phyloP scores from a whole-genome alignment of 2,329 filamentous ascomycete genomes.

The Talaromyces funiculosus region DNA sequence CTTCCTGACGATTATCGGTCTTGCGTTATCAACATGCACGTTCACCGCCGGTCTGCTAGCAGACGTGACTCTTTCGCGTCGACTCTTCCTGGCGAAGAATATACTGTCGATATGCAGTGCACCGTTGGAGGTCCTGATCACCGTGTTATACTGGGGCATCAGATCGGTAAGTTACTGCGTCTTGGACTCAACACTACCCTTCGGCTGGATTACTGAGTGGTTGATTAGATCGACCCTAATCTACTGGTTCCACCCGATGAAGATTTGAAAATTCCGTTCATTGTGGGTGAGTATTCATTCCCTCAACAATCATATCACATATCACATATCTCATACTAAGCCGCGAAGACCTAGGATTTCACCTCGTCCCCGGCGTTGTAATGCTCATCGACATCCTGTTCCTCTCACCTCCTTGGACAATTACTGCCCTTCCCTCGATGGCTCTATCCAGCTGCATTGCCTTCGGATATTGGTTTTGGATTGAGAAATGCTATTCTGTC shows the following conservation, averaged over 20 bases:
- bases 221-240: constrained; percentile 36
- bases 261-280: constrained; percentile 26
- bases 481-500: constrained; percentile 53
- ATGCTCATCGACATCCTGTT: constrained; percentile 52
- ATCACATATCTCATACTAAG: not conserved
- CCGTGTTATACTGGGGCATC: constrained; percentile 56
- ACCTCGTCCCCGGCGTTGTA: constrained; percentile 50
- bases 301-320: not conserved
- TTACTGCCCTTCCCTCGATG: constrained; percentile 48
- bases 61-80: constrained; percentile 48
- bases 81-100: constrained; percentile 55
- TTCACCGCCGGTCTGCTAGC: constrained; percentile 51
- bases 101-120: constrained; percentile 52
- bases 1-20: constrained; percentile 59
- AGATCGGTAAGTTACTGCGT: constrained; percentile 33
- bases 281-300: constrained; percentile 28
- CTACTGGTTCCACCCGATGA: constrained; percentile 47
- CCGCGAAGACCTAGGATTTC: constrained; percentile 41
- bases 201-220: constrained; percentile 8
- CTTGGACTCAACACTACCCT: not conserved
- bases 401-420: constrained; percentile 57
- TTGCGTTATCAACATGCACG: constrained; percentile 51
- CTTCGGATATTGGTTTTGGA: constrained; percentile 59
- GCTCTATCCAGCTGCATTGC: constrained; percentile 47
- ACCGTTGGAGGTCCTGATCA: constrained; percentile 57